Base-by-base conservation (phyloP, 2,329 filamentous ascomycete species). In the Aspergillus floridensis region DNA sequence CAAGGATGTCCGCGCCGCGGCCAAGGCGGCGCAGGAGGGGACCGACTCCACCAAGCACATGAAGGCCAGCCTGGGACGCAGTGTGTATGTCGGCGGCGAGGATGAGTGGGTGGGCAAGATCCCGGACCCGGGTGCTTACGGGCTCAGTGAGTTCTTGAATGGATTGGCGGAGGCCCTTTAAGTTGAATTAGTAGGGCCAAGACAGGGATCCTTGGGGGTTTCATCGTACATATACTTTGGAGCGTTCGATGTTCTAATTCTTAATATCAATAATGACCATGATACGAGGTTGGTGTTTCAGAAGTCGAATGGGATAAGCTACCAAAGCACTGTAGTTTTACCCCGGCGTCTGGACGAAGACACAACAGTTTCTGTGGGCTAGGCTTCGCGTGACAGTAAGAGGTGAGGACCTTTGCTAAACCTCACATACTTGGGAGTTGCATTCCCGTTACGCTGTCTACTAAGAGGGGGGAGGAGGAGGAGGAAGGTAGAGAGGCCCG, bases 41-140 rank as follows among this genome's bases (percentile, higher is more conserved):
- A 89, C 93, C 4, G 88, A 93, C 64, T 85, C 85, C 31, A 98
- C 95, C 21, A 96, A 93, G 80, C 90, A 89, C 24, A 97, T 99
- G 93, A 86, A 89, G 74, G 91, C 95, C 47, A 95, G 88, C 67
- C 80, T 99, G 46, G 95, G 95, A 7, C 81, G 92, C 59, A 86
- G 89, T 2, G 91, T 95, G 11, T 96, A 96, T 73, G 86, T 96
- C 53, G 91, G 90, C 62, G 89, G 89, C 47, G 77, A 80, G 66
- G 68, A 70, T 4, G 62, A 84, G 80, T 72, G 89, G 89, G 16
- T 93, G 83, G 78, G 86, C 86, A 77, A 90, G 68, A 83, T 92
- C 19, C 88, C 89, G 19, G 89, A 92, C 77, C 89, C 89, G 2
- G 88, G 88, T 29, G 88, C 88, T 5, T 82, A 85, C 60, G 95